These are phyloP conservation scores for Calonectria ilicicola DNA, from an alignment of 2,329 filamentous ascomycete genomes.

Conservation along the genomic window DNA sequence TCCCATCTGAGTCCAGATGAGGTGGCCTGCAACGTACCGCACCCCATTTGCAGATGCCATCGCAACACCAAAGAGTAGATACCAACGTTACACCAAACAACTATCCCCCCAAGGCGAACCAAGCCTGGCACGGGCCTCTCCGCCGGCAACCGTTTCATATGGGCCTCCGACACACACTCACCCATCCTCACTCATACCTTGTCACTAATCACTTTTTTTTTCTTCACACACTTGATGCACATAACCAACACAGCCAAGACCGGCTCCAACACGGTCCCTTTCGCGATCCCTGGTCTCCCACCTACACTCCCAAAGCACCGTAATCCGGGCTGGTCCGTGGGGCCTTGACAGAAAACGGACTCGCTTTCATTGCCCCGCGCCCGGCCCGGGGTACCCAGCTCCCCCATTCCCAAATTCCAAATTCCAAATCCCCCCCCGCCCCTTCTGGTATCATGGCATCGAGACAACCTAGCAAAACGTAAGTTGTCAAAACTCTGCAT, in stretches of 20 bases:
- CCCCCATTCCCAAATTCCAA: constrained; percentile 23
- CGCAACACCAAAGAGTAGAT: constrained; percentile 17
- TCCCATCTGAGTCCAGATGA: neutral
- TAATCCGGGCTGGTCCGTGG: constrained; percentile 9
- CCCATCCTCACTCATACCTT: neutral
- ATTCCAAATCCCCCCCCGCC: neutral
- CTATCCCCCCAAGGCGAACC: constrained; percentile 5
- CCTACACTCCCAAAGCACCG: constrained; percentile 2
- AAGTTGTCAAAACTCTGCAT: constrained; percentile 23
- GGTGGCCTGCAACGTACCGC: neutral
- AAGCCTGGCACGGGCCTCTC: constrained; percentile 27
- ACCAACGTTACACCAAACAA: constrained; percentile 24
- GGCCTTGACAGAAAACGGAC: neutral
- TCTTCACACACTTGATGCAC: neutral
- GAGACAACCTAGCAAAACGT: constrained; percentile 22
- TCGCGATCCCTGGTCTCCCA: neutral
- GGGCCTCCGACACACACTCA: neutral
- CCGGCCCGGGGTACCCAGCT: constrained; percentile 15
- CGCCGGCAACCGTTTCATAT: constrained; percentile 25
- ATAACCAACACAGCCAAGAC: constrained; percentile 6
- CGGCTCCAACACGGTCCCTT: constrained; percentile 7
- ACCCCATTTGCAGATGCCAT: neutral
- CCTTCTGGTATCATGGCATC: constrained; percentile 10
- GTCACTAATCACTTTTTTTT: neutral
- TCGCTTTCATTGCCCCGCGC: constrained; percentile 21